phyloP scores from a whole-genome alignment of 2,329 filamentous ascomycete genomes.

The Epichloe sibirici region DNA sequence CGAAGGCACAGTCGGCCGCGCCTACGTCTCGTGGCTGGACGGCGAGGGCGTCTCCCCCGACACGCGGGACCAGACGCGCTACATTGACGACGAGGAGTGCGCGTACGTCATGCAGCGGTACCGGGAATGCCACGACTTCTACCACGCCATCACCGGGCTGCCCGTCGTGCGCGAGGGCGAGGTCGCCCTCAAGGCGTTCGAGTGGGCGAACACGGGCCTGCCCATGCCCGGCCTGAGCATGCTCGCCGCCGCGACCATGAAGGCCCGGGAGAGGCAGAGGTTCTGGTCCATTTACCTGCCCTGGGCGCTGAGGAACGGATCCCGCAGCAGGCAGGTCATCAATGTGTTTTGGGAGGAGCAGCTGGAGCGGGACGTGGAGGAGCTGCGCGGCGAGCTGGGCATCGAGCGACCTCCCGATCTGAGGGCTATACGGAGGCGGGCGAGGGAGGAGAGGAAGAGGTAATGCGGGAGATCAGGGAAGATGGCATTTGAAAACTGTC shows the following conservation, averaged over 20 bases:
- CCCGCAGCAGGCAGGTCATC: conserved; percentile 66
- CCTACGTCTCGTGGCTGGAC: conserved; percentile 87
- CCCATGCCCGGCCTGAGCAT: conserved; percentile 90
- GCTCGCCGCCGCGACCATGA: conserved; percentile 75
- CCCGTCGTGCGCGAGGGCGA: conserved; percentile 92
- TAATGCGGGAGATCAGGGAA: conserved; percentile 33
- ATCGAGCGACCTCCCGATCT: conserved; percentile 86
- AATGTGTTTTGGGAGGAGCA: conserved; percentile 98
- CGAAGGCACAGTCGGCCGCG: conserved; percentile 60
- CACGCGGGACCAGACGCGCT: conserved; percentile 68
- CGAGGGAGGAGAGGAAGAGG: conserved; percentile 55
- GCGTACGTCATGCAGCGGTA: conserved; percentile 99
- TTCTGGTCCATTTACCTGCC: conserved; percentile 72
- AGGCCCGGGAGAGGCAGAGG: conserved; percentile 62
- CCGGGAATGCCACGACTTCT: conserved; percentile 94
- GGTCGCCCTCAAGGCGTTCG: conserved; percentile 93
- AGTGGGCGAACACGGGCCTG: conserved; percentile 86
- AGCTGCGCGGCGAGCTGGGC: conserved; percentile 59
- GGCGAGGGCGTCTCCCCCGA: conserved; percentile 92
- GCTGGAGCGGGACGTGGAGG: conserved; percentile 69
- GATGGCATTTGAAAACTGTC: not conserved
- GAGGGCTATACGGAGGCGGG: conserved; percentile 59
- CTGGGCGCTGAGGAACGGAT: conserved; percentile 80
- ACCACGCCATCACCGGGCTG: conserved; percentile 84
- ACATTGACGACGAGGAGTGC: conserved; percentile 90